phyloP scores from a whole-genome alignment of 768 basidiomycete species.

The Porpolomopsis calyptriformis region DNA sequence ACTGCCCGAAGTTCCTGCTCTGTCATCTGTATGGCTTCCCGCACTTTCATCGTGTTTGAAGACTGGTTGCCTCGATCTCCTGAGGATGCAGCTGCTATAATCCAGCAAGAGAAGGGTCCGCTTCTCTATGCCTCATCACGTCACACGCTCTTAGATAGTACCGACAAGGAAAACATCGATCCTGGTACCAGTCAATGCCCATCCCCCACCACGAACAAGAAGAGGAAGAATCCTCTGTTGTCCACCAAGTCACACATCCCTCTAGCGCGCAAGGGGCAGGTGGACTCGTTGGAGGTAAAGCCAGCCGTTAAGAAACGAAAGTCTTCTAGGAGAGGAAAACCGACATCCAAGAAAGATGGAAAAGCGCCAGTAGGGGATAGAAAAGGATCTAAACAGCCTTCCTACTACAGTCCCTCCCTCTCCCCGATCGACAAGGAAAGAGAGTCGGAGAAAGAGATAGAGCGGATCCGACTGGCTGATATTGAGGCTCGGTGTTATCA shows the following conservation, averaged over 20 bases:
- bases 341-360: constrained; percentile 29
- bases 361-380: constrained; percentile 22
- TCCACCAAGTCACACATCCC: no score
- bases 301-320: constrained; percentile 55
- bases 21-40: neutral
- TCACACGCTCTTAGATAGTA: neutral
- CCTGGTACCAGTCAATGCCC: constrained; percentile 59
- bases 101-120: neutral
- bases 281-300: constrained; percentile 32
- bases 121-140: constrained; percentile 1
- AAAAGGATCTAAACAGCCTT: no score
- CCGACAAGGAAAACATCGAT: constrained; percentile 75
- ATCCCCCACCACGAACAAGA: constrained; percentile 45
- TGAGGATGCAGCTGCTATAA: no score
- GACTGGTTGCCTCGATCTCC: neutral
- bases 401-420: constrained; percentile 27
- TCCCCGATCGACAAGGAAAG: constrained; percentile 50
- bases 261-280: constrained; percentile 43
- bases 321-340: constrained; percentile 25
- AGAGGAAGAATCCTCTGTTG: constrained; percentile 51
- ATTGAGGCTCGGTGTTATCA: constrained; percentile 74
- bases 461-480: constrained; percentile 17
- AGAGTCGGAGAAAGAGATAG: constrained; percentile 21
- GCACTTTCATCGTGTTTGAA: constrained; percentile 6
- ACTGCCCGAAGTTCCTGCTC: neutral